Conservation (phyloP, 306 rosid species). For the Malus sieversii region DNA sequence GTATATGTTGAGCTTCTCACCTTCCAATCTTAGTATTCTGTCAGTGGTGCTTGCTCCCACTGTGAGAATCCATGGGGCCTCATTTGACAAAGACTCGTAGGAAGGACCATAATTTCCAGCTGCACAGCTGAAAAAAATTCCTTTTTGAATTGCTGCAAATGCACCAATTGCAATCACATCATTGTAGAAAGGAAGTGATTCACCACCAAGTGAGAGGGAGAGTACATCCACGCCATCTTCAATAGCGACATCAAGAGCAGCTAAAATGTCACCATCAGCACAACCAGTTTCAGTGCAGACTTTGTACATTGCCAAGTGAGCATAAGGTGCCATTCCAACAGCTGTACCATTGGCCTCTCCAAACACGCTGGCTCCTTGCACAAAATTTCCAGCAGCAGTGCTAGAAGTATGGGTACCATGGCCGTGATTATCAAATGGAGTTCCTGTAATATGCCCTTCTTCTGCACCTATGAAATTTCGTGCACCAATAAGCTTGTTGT, state of each 20-base stretch:
- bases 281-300: conserved; percentile 6
- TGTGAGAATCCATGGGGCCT: conserved; percentile 65
- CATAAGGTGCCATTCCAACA: conserved; percentile 60
- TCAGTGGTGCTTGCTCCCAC: conserved; percentile 46
- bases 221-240: conserved; percentile 56
- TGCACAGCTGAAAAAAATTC: conserved; percentile 62
- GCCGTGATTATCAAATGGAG: conserved; percentile 37
- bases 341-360: conserved; percentile 74
- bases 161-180: conserved; percentile 54
- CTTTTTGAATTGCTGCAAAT: conserved; percentile 56
- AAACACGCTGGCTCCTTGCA: conserved; percentile 30
- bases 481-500: conserved; percentile 66
- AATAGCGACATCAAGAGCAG: conserved; percentile 22
- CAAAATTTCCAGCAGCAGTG: conserved; percentile 54
- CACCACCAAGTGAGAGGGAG: conserved; percentile 44
- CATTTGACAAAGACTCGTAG: conserved; percentile 33
- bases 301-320: conserved; percentile 54
- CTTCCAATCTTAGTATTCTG: conserved; percentile 35
- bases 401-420: conserved; percentile 27
- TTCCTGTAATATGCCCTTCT: neutral
- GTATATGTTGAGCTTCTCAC: too few relatives aligned
- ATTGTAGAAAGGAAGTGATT: conserved; percentile 26
- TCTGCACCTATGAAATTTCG: conserved; percentile 20
- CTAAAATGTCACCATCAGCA: conserved; percentile 20
- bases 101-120: conserved; percentile 64